phyloP scores from a whole-genome alignment of 768 basidiomycete genomes.

The Leucogyrophana mollusca region DNA sequence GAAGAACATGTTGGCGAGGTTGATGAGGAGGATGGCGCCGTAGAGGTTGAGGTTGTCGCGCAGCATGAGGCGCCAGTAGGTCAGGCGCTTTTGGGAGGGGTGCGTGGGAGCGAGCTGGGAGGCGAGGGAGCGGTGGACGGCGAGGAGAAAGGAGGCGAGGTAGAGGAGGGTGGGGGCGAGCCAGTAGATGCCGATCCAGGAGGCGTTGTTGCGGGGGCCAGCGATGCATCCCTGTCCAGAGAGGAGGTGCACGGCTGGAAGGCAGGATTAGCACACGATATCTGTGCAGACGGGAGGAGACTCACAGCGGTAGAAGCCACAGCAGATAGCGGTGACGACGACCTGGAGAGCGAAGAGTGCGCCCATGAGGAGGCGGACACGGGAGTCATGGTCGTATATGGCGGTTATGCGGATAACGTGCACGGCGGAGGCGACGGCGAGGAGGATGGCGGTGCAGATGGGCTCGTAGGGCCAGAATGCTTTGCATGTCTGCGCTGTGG shows the following conservation, averaged over 20 bases:
- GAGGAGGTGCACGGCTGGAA: conserved; percentile 68
- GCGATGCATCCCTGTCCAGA: conserved; percentile 84
- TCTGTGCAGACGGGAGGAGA: conserved; percentile 5
- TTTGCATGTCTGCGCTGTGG: conserved; percentile 46
- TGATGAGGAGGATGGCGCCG: conserved; percentile 75
- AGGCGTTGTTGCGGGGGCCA: conserved; percentile 61
- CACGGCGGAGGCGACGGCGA: conserved; percentile 68
- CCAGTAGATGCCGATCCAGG: conserved; percentile 89
- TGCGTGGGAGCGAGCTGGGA: conserved; percentile 25
- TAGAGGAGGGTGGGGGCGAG: conserved; percentile 69
- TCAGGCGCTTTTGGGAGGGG: conserved; percentile 58
- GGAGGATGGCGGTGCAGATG: conserved; percentile 78
- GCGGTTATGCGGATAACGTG: conserved; percentile 80
- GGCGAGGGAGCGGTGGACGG: conserved; percentile 19
- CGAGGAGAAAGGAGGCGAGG: conserved; percentile 29
- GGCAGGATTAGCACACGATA: conserved; percentile 3
- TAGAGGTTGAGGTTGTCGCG: conserved; percentile 88
- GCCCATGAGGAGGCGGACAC: conserved; percentile 55
- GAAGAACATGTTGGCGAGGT: conserved; percentile 82
- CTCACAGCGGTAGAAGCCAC: conserved; percentile 77
- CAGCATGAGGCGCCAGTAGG: conserved; percentile 84
- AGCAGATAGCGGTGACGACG: conserved; percentile 69
- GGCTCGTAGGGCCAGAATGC: conserved; percentile 84
- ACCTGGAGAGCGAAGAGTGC: conserved; percentile 64
- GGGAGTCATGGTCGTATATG: conserved; percentile 66